These are phyloP conservation scores for Lyophyllum shimeji DNA, from an alignment of 768 basidiomycete species.

Conservation along the genomic window DNA sequence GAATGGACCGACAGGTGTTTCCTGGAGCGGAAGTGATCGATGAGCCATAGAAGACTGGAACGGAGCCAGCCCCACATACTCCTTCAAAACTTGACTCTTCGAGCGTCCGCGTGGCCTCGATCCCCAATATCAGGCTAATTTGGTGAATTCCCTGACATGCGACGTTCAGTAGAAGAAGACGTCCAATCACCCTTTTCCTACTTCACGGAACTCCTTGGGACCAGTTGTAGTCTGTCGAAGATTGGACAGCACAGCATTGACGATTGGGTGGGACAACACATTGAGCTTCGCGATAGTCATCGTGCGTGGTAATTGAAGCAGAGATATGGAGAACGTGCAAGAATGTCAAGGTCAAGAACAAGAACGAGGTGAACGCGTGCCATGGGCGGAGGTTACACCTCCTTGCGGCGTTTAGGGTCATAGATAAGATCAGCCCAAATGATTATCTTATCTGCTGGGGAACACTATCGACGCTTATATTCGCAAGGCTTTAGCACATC, in stretches of 20 bases:
- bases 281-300: slow-evolving; percentile 37
- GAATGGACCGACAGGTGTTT: slow-evolving; percentile 80
- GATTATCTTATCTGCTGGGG: slow-evolving; percentile 5
- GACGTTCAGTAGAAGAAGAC: background rate
- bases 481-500: slow-evolving; percentile 82
- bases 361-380: background rate
- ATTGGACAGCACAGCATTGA: slow-evolving; percentile 72
- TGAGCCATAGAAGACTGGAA: background rate
- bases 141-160: slow-evolving; percentile 64
- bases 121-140: slow-evolving; percentile 76
- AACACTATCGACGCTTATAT: slow-evolving; percentile 77
- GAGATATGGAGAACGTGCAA: slow-evolving; percentile 1
- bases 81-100: slow-evolving; percentile 63
- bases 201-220: slow-evolving; percentile 80
- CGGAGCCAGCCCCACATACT: slow-evolving; percentile 39
- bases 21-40: slow-evolving; percentile 34
- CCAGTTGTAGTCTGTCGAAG: slow-evolving; percentile 60
- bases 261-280: slow-evolving; percentile 66
- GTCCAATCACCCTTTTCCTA: slow-evolving; percentile 22
- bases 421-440: slow-evolving; percentile 10
- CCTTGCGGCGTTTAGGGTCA: background rate
- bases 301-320: slow-evolving; percentile 4
- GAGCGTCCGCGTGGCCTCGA: slow-evolving; percentile 75
- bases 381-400: background rate
- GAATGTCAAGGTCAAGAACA: background rate